Evolutionary conservation across 352 stramenopile species (phyloP).

Genomic region (Phytophthora pistaciae): DNA sequence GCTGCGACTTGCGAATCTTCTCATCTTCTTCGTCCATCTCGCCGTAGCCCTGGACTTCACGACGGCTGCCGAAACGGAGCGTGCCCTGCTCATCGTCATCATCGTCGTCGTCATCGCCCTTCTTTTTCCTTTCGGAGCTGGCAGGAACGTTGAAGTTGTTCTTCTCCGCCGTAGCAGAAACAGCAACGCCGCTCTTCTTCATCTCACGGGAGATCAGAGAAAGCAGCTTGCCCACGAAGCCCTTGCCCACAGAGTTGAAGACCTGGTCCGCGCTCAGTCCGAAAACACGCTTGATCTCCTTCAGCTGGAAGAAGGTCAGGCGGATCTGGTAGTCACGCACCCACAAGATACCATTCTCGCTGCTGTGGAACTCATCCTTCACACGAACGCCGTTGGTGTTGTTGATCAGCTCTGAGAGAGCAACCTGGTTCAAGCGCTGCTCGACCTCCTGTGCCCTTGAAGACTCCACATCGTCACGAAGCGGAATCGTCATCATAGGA

Average conservation of each 20-base stretch:
- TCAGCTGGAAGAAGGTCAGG: constrained; percentile 94
- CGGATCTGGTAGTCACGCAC: constrained; percentile 97
- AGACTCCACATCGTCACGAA: constrained; percentile 67
- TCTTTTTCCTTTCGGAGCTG: constrained; percentile 52
- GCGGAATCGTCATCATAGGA: constrained; percentile 98
- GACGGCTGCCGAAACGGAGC: constrained; percentile 80
- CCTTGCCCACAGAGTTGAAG: constrained; percentile 82
- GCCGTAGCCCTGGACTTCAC: constrained; percentile 89
- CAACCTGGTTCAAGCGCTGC: constrained; percentile 93
- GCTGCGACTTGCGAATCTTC: constrained; percentile 71
- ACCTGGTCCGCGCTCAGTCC: constrained; percentile 95
- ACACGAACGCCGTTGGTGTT: constrained; percentile 94
- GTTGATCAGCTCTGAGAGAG: constrained; percentile 94
- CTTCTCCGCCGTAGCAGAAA: constrained; percentile 60
- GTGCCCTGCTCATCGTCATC: constrained; percentile 92
- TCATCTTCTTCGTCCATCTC: constrained; percentile 96
- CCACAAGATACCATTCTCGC: constrained; percentile 93
- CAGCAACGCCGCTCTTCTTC: constrained; percentile 85
- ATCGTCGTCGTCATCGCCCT: constrained; percentile 74
- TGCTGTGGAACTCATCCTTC: constrained; percentile 92
- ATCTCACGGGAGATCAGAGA: constrained; percentile 96
- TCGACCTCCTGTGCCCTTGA: constrained; percentile 80
- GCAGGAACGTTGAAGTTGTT: constrained; percentile 48
- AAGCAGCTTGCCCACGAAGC: constrained; percentile 95
- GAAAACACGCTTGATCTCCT: constrained; percentile 97